Evolutionary conservation across 768 basidiomycete species (phyloP), one percentile per base, ranked within the genome.

Genomic region (Trametes villosa): DNA sequence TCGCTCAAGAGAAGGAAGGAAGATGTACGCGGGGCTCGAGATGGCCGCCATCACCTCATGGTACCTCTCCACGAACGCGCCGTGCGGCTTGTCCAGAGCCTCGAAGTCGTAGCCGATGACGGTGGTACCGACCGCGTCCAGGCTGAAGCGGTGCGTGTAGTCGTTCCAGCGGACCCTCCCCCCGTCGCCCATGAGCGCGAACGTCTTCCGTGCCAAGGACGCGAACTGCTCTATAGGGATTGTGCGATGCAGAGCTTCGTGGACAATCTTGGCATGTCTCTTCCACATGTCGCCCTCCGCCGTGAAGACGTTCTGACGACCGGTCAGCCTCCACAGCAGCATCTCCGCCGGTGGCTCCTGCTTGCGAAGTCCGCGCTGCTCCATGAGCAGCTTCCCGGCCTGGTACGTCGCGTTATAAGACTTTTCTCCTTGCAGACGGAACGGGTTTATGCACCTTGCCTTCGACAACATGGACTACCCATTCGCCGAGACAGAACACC

Each of bases 391-490:
- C 53, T 49, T 44, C 40, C 59, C 59, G 12, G 48, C 12, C 46
- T 60, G 30, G n/a, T n/a, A 30, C 13, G 34, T 7, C 30, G 53
- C 38, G 4, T 11, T 11, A 20, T 13, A 44, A 20, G 22, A 13
- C 17, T 30, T n/a, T n/a, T 13, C 27, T 20, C 30, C 5, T 9
- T 48, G 36, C 40, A 26, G 31, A 13, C 24, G 24, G 8, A 18
- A 8, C 53, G 8, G 22, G 45, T 2, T 11, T 18, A 27, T 70
- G n/a, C 46, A 77, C 78, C 55, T 74, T 66, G 7, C 60, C 59
- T 42, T 79, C 77, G 12, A 79, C 60, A 20, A 79, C 68, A 44
- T 79, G 78, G 38, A 79, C 69, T 36, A 73, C 72, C 78, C 78
- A 79, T 62, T 71, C 68, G n/a, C 78, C 77, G 6, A 79, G 70